Evolutionary conservation across 2,329 filamentous ascomycete species (phyloP).

Genomic region (Fusarium hostae): DNA sequence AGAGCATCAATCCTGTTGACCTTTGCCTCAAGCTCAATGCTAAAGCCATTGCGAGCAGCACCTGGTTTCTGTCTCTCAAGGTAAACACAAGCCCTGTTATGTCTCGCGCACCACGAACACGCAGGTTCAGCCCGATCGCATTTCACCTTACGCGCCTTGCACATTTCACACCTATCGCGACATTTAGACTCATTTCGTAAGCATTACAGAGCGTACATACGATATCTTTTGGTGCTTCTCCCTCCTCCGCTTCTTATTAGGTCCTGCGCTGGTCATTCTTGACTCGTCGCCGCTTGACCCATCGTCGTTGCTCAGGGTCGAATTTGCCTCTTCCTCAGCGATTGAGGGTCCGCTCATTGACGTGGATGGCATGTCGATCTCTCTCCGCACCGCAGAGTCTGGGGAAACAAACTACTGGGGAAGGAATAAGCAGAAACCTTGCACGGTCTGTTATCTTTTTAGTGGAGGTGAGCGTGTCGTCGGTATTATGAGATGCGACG

Average conservation of each 20-base stretch:
- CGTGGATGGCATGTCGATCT: slow-evolving; percentile 43
- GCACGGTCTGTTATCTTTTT: slow-evolving; percentile 10
- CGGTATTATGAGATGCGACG: slow-evolving; percentile 10
- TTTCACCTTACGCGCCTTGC: slow-evolving; percentile 59
- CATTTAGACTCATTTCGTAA: background rate
- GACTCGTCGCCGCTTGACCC: slow-evolving; percentile 53
- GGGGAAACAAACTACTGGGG: slow-evolving; percentile 34
- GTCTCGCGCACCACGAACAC: slow-evolving; percentile 78
- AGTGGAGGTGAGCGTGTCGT: slow-evolving; percentile 10
- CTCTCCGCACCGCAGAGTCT: slow-evolving; percentile 45
- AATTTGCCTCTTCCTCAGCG: slow-evolving; percentile 52
- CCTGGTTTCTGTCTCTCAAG: slow-evolving; percentile 78
- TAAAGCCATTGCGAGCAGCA: slow-evolving; percentile 69
- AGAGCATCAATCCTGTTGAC: slow-evolving; percentile 63
- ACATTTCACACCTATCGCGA: slow-evolving; percentile 54
- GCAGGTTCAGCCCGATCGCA: slow-evolving; percentile 66
- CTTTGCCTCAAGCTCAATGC: slow-evolving; percentile 68
- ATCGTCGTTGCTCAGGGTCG: slow-evolving; percentile 51
- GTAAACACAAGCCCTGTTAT: slow-evolving; percentile 74
- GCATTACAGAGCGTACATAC: slow-evolving; percentile 44
- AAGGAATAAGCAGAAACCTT: slow-evolving; percentile 17
- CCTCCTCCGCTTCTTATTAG: slow-evolving; percentile 54
- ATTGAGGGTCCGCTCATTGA: slow-evolving; percentile 42
- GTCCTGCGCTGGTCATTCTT: slow-evolving; percentile 21
- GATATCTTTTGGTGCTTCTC: slow-evolving; percentile 57